These are phyloP conservation scores for Mallotus repandus DNA, from an alignment of 441 rosid species.

Conservation along the genomic window DNA sequence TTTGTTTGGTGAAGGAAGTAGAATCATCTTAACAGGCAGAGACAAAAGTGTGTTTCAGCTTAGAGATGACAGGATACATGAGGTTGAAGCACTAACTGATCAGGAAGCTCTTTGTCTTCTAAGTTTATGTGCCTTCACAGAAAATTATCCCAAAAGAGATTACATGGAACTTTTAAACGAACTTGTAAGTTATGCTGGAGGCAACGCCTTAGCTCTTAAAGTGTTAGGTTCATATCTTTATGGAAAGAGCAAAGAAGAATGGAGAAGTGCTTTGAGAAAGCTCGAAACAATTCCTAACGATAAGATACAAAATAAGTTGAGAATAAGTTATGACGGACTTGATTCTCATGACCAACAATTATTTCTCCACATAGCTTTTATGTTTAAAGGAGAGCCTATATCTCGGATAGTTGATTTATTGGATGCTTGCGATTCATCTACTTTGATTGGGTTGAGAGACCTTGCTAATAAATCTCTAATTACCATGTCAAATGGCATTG, in stretches of 20 bases:
- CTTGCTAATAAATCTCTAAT: background rate
- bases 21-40: too few relatives aligned
- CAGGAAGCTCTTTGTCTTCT: too few relatives aligned
- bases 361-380: background rate
- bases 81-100: too few relatives aligned
- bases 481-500: background rate
- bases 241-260: background rate
- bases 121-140: too few relatives aligned
- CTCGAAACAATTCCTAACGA: background rate
- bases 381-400: background rate
- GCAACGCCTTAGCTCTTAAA: background rate
- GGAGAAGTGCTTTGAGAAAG: background rate
- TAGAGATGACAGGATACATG: too few relatives aligned
- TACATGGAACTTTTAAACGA: too few relatives aligned
- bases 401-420: too few relatives aligned
- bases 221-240: background rate
- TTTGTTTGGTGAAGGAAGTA: too few relatives aligned
- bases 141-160: too few relatives aligned
- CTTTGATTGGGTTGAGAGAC: background rate
- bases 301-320: background rate
- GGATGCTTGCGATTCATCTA: background rate
- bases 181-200: too few relatives aligned
- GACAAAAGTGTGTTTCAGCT: too few relatives aligned
- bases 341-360: background rate
- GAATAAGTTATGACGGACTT: background rate